These are phyloP conservation scores for Tillandsia fasciculata DNA, from an alignment of 176 grass and related monocot genomes.

Conservation along the genomic window DNA sequence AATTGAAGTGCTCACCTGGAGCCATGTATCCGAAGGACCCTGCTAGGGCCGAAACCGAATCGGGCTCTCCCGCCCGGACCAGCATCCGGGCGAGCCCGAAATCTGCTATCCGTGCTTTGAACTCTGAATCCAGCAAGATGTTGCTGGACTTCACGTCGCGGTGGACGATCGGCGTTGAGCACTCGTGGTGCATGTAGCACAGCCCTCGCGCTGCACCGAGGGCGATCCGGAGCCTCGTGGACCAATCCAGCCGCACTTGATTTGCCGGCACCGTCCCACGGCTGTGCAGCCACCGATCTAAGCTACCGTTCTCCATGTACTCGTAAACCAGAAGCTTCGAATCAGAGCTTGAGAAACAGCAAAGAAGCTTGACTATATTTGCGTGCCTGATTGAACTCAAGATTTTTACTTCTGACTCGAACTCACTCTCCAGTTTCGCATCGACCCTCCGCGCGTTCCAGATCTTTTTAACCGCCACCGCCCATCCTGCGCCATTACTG, in stretches of 20 bases:
- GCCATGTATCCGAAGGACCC: slow-evolving; percentile 94
- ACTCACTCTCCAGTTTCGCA: slow-evolving; percentile 50
- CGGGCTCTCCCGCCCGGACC: slow-evolving; percentile 25
- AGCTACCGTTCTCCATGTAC: slow-evolving; percentile 71
- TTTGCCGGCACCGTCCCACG: slow-evolving; percentile 10
- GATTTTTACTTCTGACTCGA: slow-evolving; percentile 62
- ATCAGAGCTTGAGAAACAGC: slow-evolving; percentile 50
- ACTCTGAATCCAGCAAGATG: slow-evolving; percentile 67
- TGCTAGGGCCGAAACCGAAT: slow-evolving; percentile 52
- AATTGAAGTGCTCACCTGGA: slow-evolving; percentile 35
- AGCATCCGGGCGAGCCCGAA: slow-evolving; percentile 83
- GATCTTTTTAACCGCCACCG: slow-evolving; percentile 79
- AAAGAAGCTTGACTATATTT: slow-evolving; percentile 76
- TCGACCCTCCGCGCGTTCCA: slow-evolving; percentile 26
- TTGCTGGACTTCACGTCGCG: slow-evolving; percentile 82
- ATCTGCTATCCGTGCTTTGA: slow-evolving; percentile 55
- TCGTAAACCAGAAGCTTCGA: slow-evolving; percentile 83
- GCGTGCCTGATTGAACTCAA: slow-evolving; percentile 58
- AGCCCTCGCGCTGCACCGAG: slow-evolving; percentile 47
- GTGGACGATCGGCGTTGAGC: slow-evolving; percentile 58
- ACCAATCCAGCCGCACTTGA: slow-evolving; percentile 42
- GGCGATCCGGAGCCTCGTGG: slow-evolving; percentile 48
- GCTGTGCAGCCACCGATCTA: slow-evolving; percentile 69
- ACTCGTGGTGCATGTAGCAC: slow-evolving; percentile 87
- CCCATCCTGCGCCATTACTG: slow-evolving; percentile 25